Conservation (phyloP, 805 yeast genomes). For the Kuraishia piskuri region DNA sequence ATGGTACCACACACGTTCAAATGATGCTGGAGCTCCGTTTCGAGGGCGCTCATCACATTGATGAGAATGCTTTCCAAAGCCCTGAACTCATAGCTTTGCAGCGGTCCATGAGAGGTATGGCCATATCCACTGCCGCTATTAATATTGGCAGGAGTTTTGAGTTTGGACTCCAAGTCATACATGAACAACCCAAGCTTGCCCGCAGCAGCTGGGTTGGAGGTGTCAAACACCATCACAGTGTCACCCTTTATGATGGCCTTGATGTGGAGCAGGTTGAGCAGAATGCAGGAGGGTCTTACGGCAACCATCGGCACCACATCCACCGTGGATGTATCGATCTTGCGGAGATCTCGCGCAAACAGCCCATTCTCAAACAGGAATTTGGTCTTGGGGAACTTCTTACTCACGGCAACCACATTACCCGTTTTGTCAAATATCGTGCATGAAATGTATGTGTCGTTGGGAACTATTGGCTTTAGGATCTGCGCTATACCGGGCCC, state of each 20-base stretch:
- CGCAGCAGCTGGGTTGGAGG: conserved; percentile 54
- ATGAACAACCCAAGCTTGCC: conserved; percentile 66
- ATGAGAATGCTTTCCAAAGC: conserved; percentile 79
- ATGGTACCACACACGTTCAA: conserved; percentile 51
- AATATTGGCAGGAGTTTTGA: conserved; percentile 26
- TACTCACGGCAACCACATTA: conserved; percentile 57
- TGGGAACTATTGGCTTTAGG: conserved; percentile 36
- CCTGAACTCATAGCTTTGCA: conserved; percentile 66
- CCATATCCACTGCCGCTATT: neutral
- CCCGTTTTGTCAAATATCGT: conserved; percentile 74
- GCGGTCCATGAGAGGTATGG: conserved; percentile 20
- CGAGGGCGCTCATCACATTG: conserved; percentile 72
- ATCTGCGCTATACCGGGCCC: conserved; percentile 11
- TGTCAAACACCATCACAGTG: conserved; percentile 77
- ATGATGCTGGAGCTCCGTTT: conserved; percentile 62
- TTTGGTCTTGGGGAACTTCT: conserved; percentile 65
- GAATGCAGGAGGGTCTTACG: conserved; percentile 66
- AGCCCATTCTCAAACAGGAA: conserved; percentile 62
- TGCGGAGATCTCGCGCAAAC: conserved; percentile 81
- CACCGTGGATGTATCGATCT: conserved; percentile 62
- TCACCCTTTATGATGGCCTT: conserved; percentile 83
- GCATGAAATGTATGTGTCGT: conserved; percentile 55
- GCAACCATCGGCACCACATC: conserved; percentile 88
- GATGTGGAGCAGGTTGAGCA: conserved; percentile 78
- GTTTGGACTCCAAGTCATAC: conserved; percentile 75